Base-by-base conservation (phyloP, 495 filamentous ascomycete species). In the Chaetomidium leptoderma region DNA sequence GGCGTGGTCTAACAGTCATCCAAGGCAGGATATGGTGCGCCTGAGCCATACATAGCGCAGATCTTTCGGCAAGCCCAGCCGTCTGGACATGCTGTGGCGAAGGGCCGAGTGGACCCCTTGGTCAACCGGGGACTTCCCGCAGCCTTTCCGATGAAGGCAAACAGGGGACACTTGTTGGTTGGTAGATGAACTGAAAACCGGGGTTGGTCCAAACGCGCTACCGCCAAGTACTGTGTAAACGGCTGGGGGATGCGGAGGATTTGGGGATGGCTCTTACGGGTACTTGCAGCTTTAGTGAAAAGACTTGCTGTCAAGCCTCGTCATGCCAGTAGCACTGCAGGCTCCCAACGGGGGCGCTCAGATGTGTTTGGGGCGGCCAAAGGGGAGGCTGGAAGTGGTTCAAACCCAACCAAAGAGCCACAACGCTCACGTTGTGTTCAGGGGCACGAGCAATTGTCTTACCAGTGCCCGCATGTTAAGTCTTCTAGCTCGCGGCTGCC, bases 251-350 rank as follows among this genome's bases (percentile, higher is more conserved):
- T 19, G 33, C 45, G 33, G 45, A 50, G 45, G 54, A 42, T 57
- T 42, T 10, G 54, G 33, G 7, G 10, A 27, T 17, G 4, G 9
- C 37, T 32, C 32, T 13, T 5, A 0, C 44, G 54, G 32, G 1
- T 48, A 35, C 5, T 32, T 32, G 54, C 44, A 57, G 35, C n/a
- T 4, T 10, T 35, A 14, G 30, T 29, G 30, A 55, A 29, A 46
- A 35, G 43, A 19, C 35, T 11, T 47, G 43, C 45, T 57, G 54
- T 57, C 54, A 57, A 57, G 54, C 32, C 14, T 42, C 9, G 33
- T 57, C 27, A 29, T 29, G 24, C 44, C 54, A 26, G 8, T 5
- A 16, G 9, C 6, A 17, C 45, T 57, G 54, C 54, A 33, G 36
- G 35, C 9, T 16, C 6, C 54, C 54, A 45, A 16, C 9, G 35